Evolutionary conservation across 768 basidiomycete species (phyloP), one percentile per base, ranked within the genome.

Genomic region (Phanerodontia chrysosporium): DNA sequence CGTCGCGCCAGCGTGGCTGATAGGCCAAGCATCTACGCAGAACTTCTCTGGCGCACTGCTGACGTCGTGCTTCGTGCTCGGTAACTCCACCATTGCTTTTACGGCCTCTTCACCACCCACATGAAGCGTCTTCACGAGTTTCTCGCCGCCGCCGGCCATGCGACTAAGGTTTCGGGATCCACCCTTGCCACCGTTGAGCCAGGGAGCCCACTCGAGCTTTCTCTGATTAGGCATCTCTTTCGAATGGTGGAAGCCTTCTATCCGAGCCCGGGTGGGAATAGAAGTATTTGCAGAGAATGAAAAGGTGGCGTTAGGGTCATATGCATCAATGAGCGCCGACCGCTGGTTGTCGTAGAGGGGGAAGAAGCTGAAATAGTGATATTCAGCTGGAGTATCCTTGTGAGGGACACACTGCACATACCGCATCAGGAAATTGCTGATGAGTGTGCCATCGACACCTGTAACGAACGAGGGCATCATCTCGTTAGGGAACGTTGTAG

Each of bases 241-340:
- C 5, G 83, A 82, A 6, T 73, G 67, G 61, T 90, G 86, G 62
- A 85, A 78, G 22, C 86, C 87, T 68, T 87, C 81, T 48, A 90
- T 77, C 49, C 90, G 82, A 0, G 92, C 90, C 16, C 95, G 88
- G 7, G 79, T 70, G 3, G 92, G 92, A 61, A 95, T 89, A 6
- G 82, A 70, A 1, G 95, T 95, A 70, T 95, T 95, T 65, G 84
- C 83, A 21, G 88, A 89, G 70, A 87, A 90, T 0, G 95, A 97
- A 70, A 98, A 95, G 8, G 94, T 95, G n/a, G 95, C 90, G 12
- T 82, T 75, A 0, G 90, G 84, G 59, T 90, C 83, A 70, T 98
- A 99, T 21, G 81, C 92, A 48, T 87, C 78, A 16, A 82, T 67
- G 6, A 98, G 80, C 0, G 78, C 73, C 0, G 79, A 73, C 18